Evolutionary conservation across 768 basidiomycete species (phyloP).

Genomic region (Boletus patriciae): DNA sequence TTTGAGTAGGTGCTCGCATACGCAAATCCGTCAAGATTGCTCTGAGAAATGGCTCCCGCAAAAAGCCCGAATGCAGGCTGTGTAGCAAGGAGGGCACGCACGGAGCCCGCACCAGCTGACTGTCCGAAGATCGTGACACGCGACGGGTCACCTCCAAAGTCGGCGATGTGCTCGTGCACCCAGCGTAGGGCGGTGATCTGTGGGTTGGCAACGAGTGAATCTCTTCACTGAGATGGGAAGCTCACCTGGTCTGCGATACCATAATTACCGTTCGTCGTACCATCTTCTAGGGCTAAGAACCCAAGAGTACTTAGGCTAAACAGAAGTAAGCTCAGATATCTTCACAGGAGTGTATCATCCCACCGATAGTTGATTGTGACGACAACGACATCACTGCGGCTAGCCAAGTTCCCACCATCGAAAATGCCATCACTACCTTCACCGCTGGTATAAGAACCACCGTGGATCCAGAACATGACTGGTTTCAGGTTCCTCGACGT

Average conservation of each 20-base stretch:
- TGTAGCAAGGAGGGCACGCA: conserved; percentile 39
- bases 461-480: conserved; percentile 53
- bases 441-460: conserved; percentile 46
- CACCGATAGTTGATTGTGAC: conserved; percentile 40
- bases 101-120: conserved; percentile 51
- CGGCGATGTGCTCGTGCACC: conserved; percentile 51
- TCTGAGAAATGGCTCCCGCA: conserved; percentile 42
- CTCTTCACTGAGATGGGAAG: background rate
- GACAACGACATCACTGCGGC: conserved; percentile 43
- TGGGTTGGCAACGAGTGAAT: background rate
- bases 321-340: background rate
- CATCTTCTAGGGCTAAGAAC: conserved; percentile 8
- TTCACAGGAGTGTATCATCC: background rate
- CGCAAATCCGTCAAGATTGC: conserved; percentile 49
- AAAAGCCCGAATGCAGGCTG: conserved; percentile 40
- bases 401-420: conserved; percentile 46
- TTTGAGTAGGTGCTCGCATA: conserved; percentile 50
- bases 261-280: conserved; percentile 13
- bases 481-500: conserved; percentile 34
- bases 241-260: conserved; percentile 13
- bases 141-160: conserved; percentile 58
- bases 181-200: conserved; percentile 37
- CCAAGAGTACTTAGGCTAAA: conserved; percentile 11
- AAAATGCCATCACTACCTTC: conserved; percentile 40
- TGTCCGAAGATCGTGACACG: conserved; percentile 56